Evolutionary conservation across 441 rosid species (phyloP), one percentile per base, ranked within the genome.

Genomic region (Adansonia madagascariensis): DNA sequence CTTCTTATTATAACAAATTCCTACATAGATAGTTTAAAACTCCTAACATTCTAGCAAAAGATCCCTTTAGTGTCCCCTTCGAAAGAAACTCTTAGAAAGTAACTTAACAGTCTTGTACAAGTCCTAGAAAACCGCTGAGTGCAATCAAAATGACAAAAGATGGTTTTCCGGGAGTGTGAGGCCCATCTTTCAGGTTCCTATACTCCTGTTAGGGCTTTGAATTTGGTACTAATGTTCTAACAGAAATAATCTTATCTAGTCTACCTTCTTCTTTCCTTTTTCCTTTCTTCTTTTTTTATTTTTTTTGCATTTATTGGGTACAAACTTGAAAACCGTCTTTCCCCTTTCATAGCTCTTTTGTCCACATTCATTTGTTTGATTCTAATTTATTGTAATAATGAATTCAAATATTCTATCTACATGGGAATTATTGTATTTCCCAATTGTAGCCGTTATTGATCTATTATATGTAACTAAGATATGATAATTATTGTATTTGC

Each of bases 11-110:
- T 20, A 22, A 9, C 31, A 59, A 24, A 59, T 59, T 59, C 39
- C 64, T 11, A 68, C 10, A 68, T 68, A 14, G 56, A 20, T 70
- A 49, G 12, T 67, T n/a, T 68, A 68, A 22, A 44, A 20, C 53
- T 39, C 72, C 52, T 68, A 44, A 24, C 47, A 52, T 71, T 71
- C 61, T 52, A 31, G 61, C 46, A n/a, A 47, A 31, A 8, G 20
- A 52, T 31, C 22, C 46, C 46, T 27, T 4, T 52, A 50, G 44
- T 27, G 22, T 50, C 27, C 12, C 14, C 74, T 31, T 52, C 15
- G 14, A 27, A 71, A 14, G 24, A 35, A n/a, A 27, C 15, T 49
- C 49, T 22, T 68, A 46, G 56, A 24, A 49, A 24, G 59, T 47
- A 47, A 49, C 57, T 68, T 47, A 47, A 24, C 57, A 27, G 6